Evolutionary conservation across 2,329 filamentous ascomycete genomes (phyloP).

Genomic region (Parastagonospora nodorum): DNA sequence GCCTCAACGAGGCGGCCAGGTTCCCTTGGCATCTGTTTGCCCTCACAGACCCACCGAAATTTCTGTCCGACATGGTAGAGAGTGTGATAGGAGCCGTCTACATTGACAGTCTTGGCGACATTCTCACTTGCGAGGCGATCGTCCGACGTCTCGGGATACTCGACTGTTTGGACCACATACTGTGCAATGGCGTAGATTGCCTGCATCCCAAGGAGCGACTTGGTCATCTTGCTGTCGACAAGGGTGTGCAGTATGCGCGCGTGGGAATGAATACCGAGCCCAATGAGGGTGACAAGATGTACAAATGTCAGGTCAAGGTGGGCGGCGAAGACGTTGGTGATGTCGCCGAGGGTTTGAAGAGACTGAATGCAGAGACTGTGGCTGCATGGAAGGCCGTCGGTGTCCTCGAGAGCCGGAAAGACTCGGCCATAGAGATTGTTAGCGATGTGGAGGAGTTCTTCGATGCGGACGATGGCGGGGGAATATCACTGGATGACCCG

Average conservation of each 20-base stretch:
- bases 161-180: conserved; percentile 63
- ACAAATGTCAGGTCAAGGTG: conserved; percentile 42
- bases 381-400: conserved; percentile 41
- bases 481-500: conserved; percentile 7
- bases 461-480: conserved; percentile 20
- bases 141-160: conserved; percentile 69
- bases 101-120: conserved; percentile 64
- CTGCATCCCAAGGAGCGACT: conserved; percentile 71
- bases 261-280: conserved; percentile 16
- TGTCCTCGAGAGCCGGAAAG: conserved; percentile 23
- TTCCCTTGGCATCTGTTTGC: conserved; percentile 82
- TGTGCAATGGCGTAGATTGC: conserved; percentile 59
- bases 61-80: conserved; percentile 67
- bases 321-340: conserved; percentile 40
- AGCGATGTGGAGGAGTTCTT: conserved; percentile 23
- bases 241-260: conserved; percentile 60
- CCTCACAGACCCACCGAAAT: conserved; percentile 52
- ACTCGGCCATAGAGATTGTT: conserved; percentile 2
- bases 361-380: conserved; percentile 46
- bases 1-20: conserved; percentile 54
- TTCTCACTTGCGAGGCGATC: conserved; percentile 60
- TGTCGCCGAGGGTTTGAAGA: conserved; percentile 39
- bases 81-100: conserved; percentile 80
- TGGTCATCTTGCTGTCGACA: conserved; percentile 60
- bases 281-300: conserved; percentile 11